Evolutionary conservation across 2,329 filamentous ascomycete genomes (phyloP).

Genomic region (Aciculosporium take): DNA sequence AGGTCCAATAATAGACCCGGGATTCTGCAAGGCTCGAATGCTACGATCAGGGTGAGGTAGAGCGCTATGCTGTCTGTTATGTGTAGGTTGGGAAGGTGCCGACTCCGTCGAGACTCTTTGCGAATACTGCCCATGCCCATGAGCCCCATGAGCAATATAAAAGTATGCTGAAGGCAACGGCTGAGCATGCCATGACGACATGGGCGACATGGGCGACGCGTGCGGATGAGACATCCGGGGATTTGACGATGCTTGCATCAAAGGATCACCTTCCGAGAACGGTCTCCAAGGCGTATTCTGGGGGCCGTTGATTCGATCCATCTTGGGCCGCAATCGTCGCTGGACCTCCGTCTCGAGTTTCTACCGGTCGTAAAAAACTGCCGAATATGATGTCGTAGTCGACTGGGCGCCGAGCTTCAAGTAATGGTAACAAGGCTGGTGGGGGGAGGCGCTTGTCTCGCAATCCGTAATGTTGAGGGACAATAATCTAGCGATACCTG

Average conservation of each 20-base stretch:
- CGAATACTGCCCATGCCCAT: not conserved
- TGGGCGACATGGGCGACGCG: constrained; percentile 9
- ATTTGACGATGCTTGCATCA: constrained; percentile 12
- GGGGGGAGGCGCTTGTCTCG: not conserved
- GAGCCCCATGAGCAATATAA: constrained; percentile 1
- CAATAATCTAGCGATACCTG: not conserved
- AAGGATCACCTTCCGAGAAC: constrained; percentile 14
- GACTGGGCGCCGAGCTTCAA: not conserved
- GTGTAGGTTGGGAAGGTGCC: not conserved
- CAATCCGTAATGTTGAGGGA: not conserved
- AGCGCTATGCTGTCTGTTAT: not conserved
- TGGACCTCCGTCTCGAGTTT: not conserved
- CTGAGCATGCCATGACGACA: constrained; percentile 13
- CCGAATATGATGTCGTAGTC: not conserved
- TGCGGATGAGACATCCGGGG: constrained; percentile 14
- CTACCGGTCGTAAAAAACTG: not conserved
- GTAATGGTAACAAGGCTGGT: not conserved
- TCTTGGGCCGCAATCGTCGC: constrained; percentile 6
- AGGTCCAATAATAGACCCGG: not conserved
- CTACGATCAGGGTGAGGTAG: constrained; percentile 5
- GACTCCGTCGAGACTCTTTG: not conserved
- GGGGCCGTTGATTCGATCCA: constrained; percentile 17
- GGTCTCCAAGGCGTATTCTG: constrained; percentile 11
- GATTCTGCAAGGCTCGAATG: constrained; percentile 1
- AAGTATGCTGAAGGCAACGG: not conserved